These are phyloP conservation scores for Nyssa sinensis DNA, from an alignment of 148 eudicot species.

Conservation along the genomic window DNA sequence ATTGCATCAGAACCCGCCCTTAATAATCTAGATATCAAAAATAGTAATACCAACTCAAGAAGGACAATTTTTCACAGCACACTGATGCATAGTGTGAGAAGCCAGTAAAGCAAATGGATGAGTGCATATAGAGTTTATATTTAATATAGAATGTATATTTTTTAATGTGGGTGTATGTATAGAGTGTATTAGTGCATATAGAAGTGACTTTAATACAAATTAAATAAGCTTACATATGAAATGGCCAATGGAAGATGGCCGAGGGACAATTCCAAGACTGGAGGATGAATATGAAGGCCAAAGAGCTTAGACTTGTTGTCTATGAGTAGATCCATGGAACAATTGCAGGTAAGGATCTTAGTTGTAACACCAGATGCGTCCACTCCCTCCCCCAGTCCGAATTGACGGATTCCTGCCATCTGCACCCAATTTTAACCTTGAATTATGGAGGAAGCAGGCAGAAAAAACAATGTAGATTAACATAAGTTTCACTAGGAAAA, in stretches of 20 bases:
- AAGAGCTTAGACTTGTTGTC: slow-evolving; percentile 56
- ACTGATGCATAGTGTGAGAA: too few relatives aligned
- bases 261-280: slow-evolving; percentile 32
- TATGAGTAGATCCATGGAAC: slow-evolving; percentile 35
- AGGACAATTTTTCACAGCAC: too few relatives aligned
- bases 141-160: too few relatives aligned
- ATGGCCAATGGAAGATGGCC: slow-evolving; percentile 40
- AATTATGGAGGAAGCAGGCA: too few relatives aligned
- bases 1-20: too few relatives aligned
- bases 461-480: too few relatives aligned
- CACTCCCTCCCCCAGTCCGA: slow-evolving; percentile 56
- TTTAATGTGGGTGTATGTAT: background rate
- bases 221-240: slow-evolving; percentile 38
- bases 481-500: too few relatives aligned
- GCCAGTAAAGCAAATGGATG: too few relatives aligned
- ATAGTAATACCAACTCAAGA: too few relatives aligned
- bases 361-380: slow-evolving; percentile 61
- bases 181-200: background rate
- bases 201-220: background rate
- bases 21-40: too few relatives aligned
- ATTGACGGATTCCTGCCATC: slow-evolving; percentile 39
- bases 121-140: too few relatives aligned
- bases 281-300: slow-evolving; percentile 52
- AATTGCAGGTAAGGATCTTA: slow-evolving; percentile 46
- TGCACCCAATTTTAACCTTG: slow-evolving; percentile 6